Evolutionary conservation across 202 grass and related monocot species (phyloP).

Genomic region (Brachypodium distachyon): DNA sequence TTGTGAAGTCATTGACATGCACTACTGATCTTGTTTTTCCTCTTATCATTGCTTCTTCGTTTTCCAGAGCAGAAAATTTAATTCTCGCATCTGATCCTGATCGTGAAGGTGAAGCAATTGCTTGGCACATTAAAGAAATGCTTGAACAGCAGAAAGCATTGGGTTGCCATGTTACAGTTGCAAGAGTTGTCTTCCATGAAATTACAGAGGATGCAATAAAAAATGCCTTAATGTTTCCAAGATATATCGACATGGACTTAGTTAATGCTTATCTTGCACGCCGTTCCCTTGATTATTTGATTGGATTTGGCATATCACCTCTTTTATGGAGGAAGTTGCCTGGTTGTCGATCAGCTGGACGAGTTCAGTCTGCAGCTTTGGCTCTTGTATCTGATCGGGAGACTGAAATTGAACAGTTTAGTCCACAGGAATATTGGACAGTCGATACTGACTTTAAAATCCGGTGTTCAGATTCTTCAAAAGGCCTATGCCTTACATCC

Average conservation of each 20-base stretch:
- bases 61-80: conserved; percentile 80
- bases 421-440: conserved; percentile 85
- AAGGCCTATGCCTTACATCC: conserved; percentile 31
- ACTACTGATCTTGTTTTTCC: neutral
- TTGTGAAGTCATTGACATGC: conserved; percentile 3
- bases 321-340: conserved; percentile 93
- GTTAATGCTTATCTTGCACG: conserved; percentile 98
- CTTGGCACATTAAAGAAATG: conserved; percentile 98
- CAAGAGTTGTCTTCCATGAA: conserved; percentile 96
- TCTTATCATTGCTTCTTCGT: neutral
- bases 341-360: conserved; percentile 89
- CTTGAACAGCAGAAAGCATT: conserved; percentile 76
- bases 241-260: conserved; percentile 88
- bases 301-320: conserved; percentile 96
- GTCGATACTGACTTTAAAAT: conserved; percentile 45
- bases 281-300: conserved; percentile 91
- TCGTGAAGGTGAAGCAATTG: conserved; percentile 97
- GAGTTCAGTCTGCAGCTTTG: conserved; percentile 94
- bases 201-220: conserved; percentile 86
- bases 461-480: conserved; percentile 29
- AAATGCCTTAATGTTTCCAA: conserved; percentile 62
- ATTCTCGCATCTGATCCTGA: conserved; percentile 99
- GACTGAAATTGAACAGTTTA: conserved; percentile 79
- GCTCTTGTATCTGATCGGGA: conserved; percentile 88
- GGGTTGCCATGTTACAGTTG: conserved; percentile 45